A percentile compares a stretch with the other conserved stretches of the same genome.
These are phyloP conservation scores for Microcera coccophila DNA, from an alignment of 2,329 filamentous ascomycete genomes.

Conservation along the genomic window DNA sequence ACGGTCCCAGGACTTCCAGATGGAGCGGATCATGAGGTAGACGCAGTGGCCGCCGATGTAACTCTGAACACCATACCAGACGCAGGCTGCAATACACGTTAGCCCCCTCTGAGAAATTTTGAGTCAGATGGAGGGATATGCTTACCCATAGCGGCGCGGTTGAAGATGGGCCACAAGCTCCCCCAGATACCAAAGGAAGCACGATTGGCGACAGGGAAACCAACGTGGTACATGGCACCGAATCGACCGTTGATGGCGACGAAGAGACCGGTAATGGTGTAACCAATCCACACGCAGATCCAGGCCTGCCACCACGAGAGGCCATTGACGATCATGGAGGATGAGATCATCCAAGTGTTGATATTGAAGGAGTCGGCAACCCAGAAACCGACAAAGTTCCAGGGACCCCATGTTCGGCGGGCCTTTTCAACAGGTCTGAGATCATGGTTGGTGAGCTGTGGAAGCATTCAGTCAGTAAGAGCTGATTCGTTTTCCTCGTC, in stretches of 20 bases:
- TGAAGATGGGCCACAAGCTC: constrained; percentile 82
- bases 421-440: constrained; percentile 75
- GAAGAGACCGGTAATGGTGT: constrained; percentile 71
- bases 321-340: constrained; percentile 71
- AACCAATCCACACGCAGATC: constrained; percentile 85
- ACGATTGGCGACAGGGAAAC: constrained; percentile 76
- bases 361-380: constrained; percentile 83
- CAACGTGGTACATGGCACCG: constrained; percentile 82
- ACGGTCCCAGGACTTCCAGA: constrained; percentile 67
- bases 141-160: constrained; percentile 73
- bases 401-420: constrained; percentile 76
- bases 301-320: constrained; percentile 90
- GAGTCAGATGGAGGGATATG: constrained; percentile 2
- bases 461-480: constrained; percentile 11
- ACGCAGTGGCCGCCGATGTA: constrained; percentile 86
- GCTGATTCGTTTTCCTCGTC: background rate
- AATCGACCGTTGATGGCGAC: constrained; percentile 76
- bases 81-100: constrained; percentile 51
- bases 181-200: constrained; percentile 88
- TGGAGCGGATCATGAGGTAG: constrained; percentile 81
- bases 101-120: too few species aligned
- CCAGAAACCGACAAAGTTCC: constrained; percentile 89
- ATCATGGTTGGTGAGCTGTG: constrained; percentile 73
- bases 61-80: constrained; percentile 82
- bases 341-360: constrained; percentile 93